phyloP scores from a whole-genome alignment of 805 yeast species.

The Candida mattraensis region DNA sequence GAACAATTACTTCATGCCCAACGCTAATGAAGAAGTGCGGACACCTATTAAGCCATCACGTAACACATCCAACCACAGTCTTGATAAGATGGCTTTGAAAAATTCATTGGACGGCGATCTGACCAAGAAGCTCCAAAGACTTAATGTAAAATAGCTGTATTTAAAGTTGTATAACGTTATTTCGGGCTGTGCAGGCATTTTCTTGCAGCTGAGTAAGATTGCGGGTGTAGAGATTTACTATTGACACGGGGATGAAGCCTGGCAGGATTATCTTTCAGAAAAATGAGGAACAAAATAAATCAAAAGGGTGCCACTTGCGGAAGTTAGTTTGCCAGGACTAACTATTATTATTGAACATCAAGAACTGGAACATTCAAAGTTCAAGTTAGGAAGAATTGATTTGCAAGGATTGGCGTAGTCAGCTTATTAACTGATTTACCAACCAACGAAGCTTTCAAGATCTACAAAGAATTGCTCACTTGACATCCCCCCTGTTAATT shows the following conservation, averaged over 20 bases:
- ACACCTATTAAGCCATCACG: constrained; percentile 19
- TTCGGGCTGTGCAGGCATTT: too few relatives aligned
- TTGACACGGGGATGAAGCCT: constrained; percentile 3
- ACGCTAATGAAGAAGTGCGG: constrained; percentile 39
- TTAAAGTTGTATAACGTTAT: constrained; percentile 1
- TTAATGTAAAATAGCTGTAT: constrained; percentile 3
- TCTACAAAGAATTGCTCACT: too few relatives aligned
- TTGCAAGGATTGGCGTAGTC: too few relatives aligned
- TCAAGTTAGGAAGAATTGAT: too few relatives aligned
- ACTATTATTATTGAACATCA: too few relatives aligned
- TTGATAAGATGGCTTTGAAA: constrained; percentile 8
- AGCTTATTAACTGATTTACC: too few relatives aligned
- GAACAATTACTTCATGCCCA: constrained; percentile 50
- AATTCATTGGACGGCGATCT: constrained; percentile 11
- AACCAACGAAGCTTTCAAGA: too few relatives aligned
- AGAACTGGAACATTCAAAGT: too few relatives aligned
- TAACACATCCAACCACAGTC: constrained; percentile 5
- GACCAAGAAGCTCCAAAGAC: constrained; percentile 6
- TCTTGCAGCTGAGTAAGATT: neutral
- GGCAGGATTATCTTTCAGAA: constrained; percentile 2
- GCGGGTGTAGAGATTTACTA: constrained; percentile 3
- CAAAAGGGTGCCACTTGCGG: too few relatives aligned
- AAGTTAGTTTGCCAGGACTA: too few relatives aligned
- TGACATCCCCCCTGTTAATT: too few relatives aligned
- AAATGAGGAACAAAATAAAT: constrained; percentile 2